These are phyloP conservation scores for Neofusicoccum umdonicola DNA, from an alignment of 2,329 filamentous ascomycete species.

Conservation along the genomic window DNA sequence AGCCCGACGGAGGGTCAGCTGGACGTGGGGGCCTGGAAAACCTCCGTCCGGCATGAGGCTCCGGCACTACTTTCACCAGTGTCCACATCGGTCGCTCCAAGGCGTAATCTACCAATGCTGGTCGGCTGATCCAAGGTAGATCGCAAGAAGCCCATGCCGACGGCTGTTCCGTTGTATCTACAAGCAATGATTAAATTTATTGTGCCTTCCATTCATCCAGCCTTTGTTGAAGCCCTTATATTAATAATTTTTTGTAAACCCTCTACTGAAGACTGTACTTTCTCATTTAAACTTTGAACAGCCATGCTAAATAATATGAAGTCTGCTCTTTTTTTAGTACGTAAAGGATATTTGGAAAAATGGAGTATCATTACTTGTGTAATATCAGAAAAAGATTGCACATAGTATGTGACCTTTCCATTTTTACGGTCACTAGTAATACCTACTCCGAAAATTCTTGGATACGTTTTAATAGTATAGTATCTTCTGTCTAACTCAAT, in stretches of 20 bases:
- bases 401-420: neutral
- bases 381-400: constrained; percentile 10
- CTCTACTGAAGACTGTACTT: constrained; percentile 3
- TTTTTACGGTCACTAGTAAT: neutral
- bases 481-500: constrained; percentile 2
- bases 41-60: too few relatives aligned
- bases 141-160: too few relatives aligned
- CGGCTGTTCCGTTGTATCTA: too few relatives aligned
- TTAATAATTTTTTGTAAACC: constrained; percentile 13
- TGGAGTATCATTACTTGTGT: constrained; percentile 6
- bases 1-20: too few relatives aligned
- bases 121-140: too few relatives aligned
- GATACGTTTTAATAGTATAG: constrained; percentile 4
- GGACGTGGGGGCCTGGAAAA: too few relatives aligned
- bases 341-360: constrained; percentile 12
- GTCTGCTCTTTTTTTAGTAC: constrained; percentile 2
- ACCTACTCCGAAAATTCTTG: constrained; percentile 13
- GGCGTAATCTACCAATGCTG: too few relatives aligned
- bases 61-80: too few relatives aligned
- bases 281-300: constrained; percentile 8
- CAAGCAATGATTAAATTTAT: too few relatives aligned
- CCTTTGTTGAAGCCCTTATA: neutral
- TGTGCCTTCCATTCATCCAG: too few relatives aligned
- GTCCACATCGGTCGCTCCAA: too few relatives aligned
- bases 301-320: constrained; percentile 7